phyloP scores from a whole-genome alignment of 148 eudicot species.

The Gaultheria prostrata region DNA sequence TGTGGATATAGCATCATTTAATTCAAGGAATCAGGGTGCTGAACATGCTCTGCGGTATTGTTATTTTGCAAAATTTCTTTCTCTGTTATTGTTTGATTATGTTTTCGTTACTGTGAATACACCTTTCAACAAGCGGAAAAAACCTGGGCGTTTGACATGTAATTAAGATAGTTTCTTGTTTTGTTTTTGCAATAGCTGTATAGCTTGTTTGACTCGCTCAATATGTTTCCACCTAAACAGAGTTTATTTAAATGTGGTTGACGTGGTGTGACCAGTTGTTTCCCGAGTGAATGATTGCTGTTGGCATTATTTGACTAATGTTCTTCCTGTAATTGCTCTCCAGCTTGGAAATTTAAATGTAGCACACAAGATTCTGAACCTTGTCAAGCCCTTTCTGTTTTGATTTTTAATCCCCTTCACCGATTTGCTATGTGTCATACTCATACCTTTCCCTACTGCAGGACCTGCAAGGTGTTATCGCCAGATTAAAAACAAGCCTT shows the following conservation, averaged over 20 bases:
- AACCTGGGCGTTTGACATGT: background rate
- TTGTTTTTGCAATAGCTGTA: background rate
- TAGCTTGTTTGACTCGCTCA: background rate
- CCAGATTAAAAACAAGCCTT: constrained; percentile 54
- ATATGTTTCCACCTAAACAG: background rate
- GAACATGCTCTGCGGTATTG: background rate
- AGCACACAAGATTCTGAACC: background rate
- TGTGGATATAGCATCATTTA: background rate
- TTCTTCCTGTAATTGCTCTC: background rate
- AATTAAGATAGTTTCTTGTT: background rate
- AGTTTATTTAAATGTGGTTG: no score
- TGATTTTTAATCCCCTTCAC: background rate
- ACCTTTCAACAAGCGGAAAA: background rate
- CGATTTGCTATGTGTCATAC: background rate
- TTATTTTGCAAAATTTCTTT: background rate
- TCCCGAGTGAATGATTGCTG: background rate
- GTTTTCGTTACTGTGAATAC: background rate
- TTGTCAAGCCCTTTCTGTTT: background rate
- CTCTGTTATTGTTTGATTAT: background rate
- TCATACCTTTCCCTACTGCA: background rate
- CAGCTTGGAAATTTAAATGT: background rate
- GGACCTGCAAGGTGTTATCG: constrained; percentile 64
- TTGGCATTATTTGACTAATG: background rate
- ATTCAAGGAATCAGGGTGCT: background rate
- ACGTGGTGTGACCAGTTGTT: background rate